Base-by-base conservation (phyloP, 805 yeast genomes). In the Schwanniomyces occidentalis region DNA sequence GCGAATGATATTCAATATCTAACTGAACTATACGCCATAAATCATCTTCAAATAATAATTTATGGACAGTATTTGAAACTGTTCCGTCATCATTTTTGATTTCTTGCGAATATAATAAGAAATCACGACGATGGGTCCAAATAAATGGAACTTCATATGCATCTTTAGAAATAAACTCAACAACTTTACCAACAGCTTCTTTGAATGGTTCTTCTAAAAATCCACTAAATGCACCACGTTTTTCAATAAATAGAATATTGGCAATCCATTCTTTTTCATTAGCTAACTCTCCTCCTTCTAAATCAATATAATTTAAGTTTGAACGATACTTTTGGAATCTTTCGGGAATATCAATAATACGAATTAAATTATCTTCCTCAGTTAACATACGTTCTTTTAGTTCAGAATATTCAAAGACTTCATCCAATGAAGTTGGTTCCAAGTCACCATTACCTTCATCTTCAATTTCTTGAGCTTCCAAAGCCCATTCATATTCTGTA, bases 401-500 rank as follows among this genome's bases (percentile, higher is more conserved):
- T 65, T 93, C 99, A 37, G 90, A 83, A 41, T 90, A 89, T 69
- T 93, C 99, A 52, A 93, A 93, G 22, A 93, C 95, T 52, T 93
- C 96, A 46, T 85, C 82, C 45, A 93, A 71, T 8, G 85, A 79
- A 3, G 75, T 70, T 18, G 79, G 71, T 28, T 69, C 80, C n/a
- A 67, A 66, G n/a, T 77, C 80, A 23, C 62, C 68, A 38, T 65
- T 59, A 21, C 77, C 78, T 17, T 65, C 77, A 32, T 75, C 82
- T 46, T 76, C 82, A 37, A 70, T 73, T 42, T 76, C 80, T 63
- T 90, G 96, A 18, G 87, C 93, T 52, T 88, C 96, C 36, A 93
- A 69, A 8, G 99, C 99, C 98, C 99, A 93, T 38, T 87, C 96
- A 61, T 93, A 93, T 54, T 91, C 97, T 45, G 82, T 89, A 33